Evolutionary conservation across 306 rosid species (phyloP).

Genomic region (Begonia fuchsioides): DNA sequence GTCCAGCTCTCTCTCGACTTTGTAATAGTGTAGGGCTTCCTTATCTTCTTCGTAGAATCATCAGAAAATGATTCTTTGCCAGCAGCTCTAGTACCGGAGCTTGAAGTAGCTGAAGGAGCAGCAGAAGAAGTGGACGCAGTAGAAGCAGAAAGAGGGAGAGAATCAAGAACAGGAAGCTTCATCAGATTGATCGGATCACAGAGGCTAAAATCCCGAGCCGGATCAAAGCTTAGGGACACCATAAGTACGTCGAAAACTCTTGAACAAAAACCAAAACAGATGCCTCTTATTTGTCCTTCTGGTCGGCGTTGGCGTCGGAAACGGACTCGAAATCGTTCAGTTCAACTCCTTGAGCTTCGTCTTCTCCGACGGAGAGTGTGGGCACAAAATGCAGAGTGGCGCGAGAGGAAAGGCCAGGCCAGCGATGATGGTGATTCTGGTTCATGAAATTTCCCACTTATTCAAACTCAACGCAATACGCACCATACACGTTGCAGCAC

Average conservation of each 20-base stretch:
- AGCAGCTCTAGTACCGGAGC: slow-evolving; percentile 2
- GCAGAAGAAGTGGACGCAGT: background rate
- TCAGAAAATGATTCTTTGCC: slow-evolving; percentile 15
- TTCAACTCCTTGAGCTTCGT: no score
- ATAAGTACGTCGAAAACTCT: slow-evolving; percentile 8
- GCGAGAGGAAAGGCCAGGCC: no score
- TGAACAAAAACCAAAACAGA: no score
- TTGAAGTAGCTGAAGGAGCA: slow-evolving; percentile 5
- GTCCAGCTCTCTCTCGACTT: slow-evolving; percentile 97
- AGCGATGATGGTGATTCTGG: no score
- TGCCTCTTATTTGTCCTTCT: no score
- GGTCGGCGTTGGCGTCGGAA: no score
- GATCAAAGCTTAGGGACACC: slow-evolving; percentile 62
- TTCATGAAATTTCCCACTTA: no score
- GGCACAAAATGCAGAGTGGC: no score
- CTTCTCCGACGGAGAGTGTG: no score
- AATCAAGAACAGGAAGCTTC: slow-evolving; percentile 26
- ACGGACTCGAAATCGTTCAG: no score
- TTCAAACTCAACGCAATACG: no score
- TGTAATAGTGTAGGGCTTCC: slow-evolving; percentile 84
- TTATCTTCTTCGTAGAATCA: slow-evolving; percentile 64
- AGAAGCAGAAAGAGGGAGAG: slow-evolving; percentile 16
- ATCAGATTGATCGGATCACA: slow-evolving; percentile 46
- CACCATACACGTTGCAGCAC: no score
- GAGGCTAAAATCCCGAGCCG: slow-evolving; percentile 44